Base-by-base conservation (phyloP, 2,329 filamentous ascomycete genomes). In the Pseudopyricularia javanii region DNA sequence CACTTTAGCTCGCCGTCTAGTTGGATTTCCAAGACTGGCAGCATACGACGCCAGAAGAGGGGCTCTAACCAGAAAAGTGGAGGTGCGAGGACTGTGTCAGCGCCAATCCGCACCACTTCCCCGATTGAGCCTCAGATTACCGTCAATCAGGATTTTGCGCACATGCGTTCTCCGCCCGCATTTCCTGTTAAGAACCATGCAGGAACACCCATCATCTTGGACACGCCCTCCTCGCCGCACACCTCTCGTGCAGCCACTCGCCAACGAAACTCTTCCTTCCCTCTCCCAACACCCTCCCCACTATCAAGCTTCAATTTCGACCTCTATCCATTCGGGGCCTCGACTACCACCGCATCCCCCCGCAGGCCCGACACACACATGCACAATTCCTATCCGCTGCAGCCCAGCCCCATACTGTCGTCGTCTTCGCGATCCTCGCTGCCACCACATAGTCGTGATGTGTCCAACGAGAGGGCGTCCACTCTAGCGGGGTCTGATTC, bases 401-500 rank as follows among this genome's bases (percentile, higher is more conserved):
- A 52, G 37, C 35, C 50, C 50, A 52, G 50, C 26, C 50, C 50
- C 28, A 22, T 52, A 7, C 50, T 43, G 28, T 28, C 37, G 66
- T 53, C 64, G 48, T 9, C 54, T 54, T 15, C 65, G 56, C 53
- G 54, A 53, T 28, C 61, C 53, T 52, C 60, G 1, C 55, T 60
- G 54, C 71, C 70, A 64, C 73, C 67, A 55, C 73, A 65, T 69
- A 66, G 63, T 55, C 62, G 68, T 20, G 65, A 63, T 7, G 59
- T 63, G 5, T 68, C 66, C 1, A 66, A 67, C 43, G 80, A 83
- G 58, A 73, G 77, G 52, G 72, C 77, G 17, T 87, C 83, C 24
- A 86, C 82, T 28, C 73, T 85, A 57, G 79, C 81, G 56, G 83
- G 82, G 55, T 88, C 83, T 28, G 86, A 90, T 59, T 77, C 79